A percentile compares a stretch with the other conserved stretches of the same genome.
Evolutionary conservation across 495 filamentous ascomycete genomes (phyloP).

Genomic region (Hamigera avellanea): DNA sequence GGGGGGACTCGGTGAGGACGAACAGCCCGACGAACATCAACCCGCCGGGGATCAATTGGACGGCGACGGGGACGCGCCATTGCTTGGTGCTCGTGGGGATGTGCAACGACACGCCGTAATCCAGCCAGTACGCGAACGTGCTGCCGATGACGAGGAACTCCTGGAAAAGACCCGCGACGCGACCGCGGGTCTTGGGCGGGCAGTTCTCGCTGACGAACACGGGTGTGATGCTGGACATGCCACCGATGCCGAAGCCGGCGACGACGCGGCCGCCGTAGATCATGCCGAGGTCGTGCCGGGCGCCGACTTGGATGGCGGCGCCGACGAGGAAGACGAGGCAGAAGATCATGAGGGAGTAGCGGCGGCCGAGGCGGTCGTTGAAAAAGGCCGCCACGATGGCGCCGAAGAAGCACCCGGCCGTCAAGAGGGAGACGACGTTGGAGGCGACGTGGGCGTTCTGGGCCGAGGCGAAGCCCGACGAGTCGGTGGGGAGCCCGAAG

Average conservation of each 20-base stretch:
- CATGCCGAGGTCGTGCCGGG: slow-evolving; percentile 19
- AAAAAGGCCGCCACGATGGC: slow-evolving; percentile 46
- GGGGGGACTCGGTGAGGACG: slow-evolving; percentile 41
- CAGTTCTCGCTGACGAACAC: slow-evolving; percentile 39
- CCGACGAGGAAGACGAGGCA: slow-evolving; percentile 49
- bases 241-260: slow-evolving; percentile 31
- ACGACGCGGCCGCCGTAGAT: slow-evolving; percentile 34
- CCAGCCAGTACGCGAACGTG: slow-evolving; percentile 33
- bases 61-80: slow-evolving; percentile 41
- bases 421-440: slow-evolving; percentile 50
- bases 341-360: slow-evolving; percentile 45
- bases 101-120: slow-evolving; percentile 38
- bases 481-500: slow-evolving; percentile 30
- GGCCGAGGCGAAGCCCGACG: slow-evolving; percentile 17
- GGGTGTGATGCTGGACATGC: slow-evolving; percentile 35
- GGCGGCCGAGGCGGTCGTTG: slow-evolving; percentile 47
- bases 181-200: slow-evolving; percentile 29
- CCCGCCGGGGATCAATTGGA: slow-evolving; percentile 42
- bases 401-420: slow-evolving; percentile 60
- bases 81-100: slow-evolving; percentile 30
- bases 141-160: slow-evolving; percentile 18
- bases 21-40: slow-evolving; percentile 39
- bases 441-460: slow-evolving; percentile 36
- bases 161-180: slow-evolving; percentile 31
- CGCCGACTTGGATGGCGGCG: slow-evolving; percentile 47